Evolutionary conservation across 2,329 filamentous ascomycete genomes (phyloP), one percentile per base, ranked within the genome.

Genomic region (Volutella citrinella): DNA sequence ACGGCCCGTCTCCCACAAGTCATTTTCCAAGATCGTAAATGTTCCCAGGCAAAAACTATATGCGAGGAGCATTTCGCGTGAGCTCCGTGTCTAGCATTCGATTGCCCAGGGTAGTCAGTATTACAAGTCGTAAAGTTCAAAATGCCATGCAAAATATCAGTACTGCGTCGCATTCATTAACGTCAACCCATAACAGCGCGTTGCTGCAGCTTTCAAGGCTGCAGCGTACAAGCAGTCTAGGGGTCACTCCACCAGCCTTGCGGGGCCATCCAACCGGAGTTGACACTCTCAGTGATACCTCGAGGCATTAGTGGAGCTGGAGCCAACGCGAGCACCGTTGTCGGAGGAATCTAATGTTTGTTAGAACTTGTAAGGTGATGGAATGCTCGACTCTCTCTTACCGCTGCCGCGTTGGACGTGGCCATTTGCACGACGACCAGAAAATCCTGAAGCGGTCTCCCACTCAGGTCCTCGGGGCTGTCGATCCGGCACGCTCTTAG

Each of bases 401-500:
- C 76, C 78, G 56, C 78, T 82, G 36, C 76, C 72, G 40, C 78
- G 70, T 45, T 77, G 72, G 57, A 72, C 70, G 53, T 83, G 79
- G 15, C 79, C 79, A 47, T 78, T 80, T 34, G 72, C 54, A 30
- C 78, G 73, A 40, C 78, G 74, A 14, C 64, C 61, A 22, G 61
- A 66, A 48, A 82, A 82, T 3, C 76, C 76, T 31, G 55, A 55
- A 19, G 61, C 64, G 27, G 61, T 64, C 54, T 79, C 76, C 78
- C 78, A 82, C 52, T 78, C 75, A 3, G 79, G 78, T 17, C 76
- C 77, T 17, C 77, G 70, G n/a, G 78, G 78, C 59, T 83, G 78
- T 38, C 78, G 68, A 47, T 82, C 78, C 4, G 77, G 76, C 9
- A 69, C 69, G 17, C 63, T 67, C 63, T 60, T 64, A 29, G 56